Percentiles rank a stretch among this genome's conserved stretches.
These are phyloP conservation scores for Aurinia saxatilis DNA, from an alignment of 345 rosid species.

Conservation along the genomic window DNA sequence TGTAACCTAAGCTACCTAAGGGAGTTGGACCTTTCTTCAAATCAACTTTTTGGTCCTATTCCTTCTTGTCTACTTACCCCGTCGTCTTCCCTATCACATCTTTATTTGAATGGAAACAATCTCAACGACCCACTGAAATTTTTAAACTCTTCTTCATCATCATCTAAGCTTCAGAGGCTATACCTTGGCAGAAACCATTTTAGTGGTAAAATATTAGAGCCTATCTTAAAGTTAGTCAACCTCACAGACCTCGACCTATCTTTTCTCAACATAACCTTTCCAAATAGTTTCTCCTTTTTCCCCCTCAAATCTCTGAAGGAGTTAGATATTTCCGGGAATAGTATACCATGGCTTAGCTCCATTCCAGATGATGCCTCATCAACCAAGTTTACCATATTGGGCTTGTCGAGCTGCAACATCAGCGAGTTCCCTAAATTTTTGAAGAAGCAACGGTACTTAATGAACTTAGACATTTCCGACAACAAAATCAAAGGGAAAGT, in stretches of 20 bases:
- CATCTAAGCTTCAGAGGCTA: background rate
- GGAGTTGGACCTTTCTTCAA: too few species aligned
- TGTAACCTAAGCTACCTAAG: too few species aligned
- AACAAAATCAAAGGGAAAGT: too few species aligned
- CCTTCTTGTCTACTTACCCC: too few species aligned
- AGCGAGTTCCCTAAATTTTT: background rate
- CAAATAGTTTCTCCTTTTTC: background rate
- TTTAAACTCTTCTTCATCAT: background rate
- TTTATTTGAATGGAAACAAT: background rate
- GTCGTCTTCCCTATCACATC: background rate
- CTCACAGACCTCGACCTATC: background rate
- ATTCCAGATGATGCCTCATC: too few species aligned
- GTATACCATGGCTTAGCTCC: background rate
- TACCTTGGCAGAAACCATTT: too few species aligned
- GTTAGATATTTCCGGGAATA: too few species aligned
- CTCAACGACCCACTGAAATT: too few species aligned
- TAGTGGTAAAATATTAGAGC: too few species aligned
- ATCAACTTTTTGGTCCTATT: background rate
- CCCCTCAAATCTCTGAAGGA: too few species aligned
- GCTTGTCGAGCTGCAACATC: background rate
- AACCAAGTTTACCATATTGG: too few species aligned
- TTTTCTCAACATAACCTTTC: background rate
- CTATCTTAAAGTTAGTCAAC: background rate
- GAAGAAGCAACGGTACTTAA: background rate
- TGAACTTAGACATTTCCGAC: background rate